Evolutionary conservation across 495 filamentous ascomycete species (phyloP).

Genomic region (Aspergillus avenaceus): DNA sequence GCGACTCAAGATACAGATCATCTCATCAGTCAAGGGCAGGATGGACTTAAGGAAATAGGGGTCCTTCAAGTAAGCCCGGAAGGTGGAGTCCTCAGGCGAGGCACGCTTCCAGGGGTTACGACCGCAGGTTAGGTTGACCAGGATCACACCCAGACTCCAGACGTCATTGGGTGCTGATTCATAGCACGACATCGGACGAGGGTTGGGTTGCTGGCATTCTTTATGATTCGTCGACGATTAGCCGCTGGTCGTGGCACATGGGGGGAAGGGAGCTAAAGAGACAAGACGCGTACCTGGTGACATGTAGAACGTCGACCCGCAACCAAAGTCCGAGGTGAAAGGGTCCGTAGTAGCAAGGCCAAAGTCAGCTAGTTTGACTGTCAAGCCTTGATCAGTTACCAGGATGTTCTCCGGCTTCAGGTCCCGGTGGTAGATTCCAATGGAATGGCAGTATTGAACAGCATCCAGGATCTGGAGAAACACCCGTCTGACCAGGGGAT

Average conservation of each 20-base stretch:
- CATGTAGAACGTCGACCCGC: conserved; percentile 99
- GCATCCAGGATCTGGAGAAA: conserved; percentile 98
- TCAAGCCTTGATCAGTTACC: conserved; percentile 80
- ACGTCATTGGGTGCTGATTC: conserved; percentile 93
- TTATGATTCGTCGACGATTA: conserved; percentile 15
- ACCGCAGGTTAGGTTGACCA: conserved; percentile 96
- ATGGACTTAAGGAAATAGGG: conserved; percentile 88
- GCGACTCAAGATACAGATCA: conserved; percentile 81
- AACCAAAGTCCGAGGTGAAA: conserved; percentile 90
- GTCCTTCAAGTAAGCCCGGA: conserved; percentile 84
- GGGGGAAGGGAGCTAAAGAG: neutral
- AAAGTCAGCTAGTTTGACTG: conserved; percentile 96
- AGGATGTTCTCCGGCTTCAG: conserved; percentile 98
- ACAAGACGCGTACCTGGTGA: conserved; percentile 72
- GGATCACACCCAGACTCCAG: conserved; percentile 95
- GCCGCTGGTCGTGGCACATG: conserved; percentile 2
- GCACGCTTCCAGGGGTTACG: conserved; percentile 99
- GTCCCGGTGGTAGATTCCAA: conserved; percentile 96
- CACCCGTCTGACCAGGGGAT: conserved; percentile 76
- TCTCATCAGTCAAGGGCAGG: conserved; percentile 82
- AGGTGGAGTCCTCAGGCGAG: conserved; percentile 88
- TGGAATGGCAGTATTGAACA: conserved; percentile 88
- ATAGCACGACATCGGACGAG: conserved; percentile 75
- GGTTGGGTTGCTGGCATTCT: conserved; percentile 92
- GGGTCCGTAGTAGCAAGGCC: conserved; percentile 84